These are phyloP conservation scores for Chenopodium album DNA, from an alignment of 148 eudicot species.

Conservation along the genomic window DNA sequence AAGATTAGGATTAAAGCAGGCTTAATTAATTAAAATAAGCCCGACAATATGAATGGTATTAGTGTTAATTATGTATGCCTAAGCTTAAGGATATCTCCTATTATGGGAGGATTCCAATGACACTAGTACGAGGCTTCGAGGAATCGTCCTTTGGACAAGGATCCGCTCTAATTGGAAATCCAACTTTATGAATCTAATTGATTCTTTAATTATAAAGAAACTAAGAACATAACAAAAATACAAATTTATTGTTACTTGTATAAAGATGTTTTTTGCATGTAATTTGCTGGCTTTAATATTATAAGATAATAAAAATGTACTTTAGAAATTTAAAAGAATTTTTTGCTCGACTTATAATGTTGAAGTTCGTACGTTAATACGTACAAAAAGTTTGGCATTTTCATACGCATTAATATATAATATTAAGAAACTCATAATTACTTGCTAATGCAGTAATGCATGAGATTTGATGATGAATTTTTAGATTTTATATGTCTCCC, in stretches of 20 bases:
- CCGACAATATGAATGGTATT: neutral
- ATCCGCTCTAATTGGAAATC: conserved; percentile 24
- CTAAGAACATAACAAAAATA: neutral
- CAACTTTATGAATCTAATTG: neutral
- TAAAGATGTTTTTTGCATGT: conserved; percentile 15
- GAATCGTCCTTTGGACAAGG: conserved; percentile 24
- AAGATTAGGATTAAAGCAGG: neutral
- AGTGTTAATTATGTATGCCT: neutral
- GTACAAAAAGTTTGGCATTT: conserved; percentile 17
- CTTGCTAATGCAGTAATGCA: neutral
- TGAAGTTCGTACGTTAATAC: neutral
- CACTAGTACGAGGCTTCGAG: conserved; percentile 9
- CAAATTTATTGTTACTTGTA: neutral
- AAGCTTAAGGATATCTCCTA: neutral
- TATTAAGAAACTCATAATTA: neutral
- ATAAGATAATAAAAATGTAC: neutral
- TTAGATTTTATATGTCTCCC: neutral
- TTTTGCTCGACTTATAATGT: neutral
- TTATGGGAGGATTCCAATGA: neutral
- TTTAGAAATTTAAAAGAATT: neutral
- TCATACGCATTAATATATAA: neutral
- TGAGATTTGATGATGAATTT: neutral
- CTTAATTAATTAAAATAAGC: neutral
- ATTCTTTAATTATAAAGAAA: too few relatives aligned
- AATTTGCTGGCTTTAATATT: conserved; percentile 7